Percentiles rank a stretch among this genome's conserved stretches.
These are phyloP conservation scores for Eryngium alpinum DNA, from an alignment of 140 eudicot genomes.

Conservation along the genomic window DNA sequence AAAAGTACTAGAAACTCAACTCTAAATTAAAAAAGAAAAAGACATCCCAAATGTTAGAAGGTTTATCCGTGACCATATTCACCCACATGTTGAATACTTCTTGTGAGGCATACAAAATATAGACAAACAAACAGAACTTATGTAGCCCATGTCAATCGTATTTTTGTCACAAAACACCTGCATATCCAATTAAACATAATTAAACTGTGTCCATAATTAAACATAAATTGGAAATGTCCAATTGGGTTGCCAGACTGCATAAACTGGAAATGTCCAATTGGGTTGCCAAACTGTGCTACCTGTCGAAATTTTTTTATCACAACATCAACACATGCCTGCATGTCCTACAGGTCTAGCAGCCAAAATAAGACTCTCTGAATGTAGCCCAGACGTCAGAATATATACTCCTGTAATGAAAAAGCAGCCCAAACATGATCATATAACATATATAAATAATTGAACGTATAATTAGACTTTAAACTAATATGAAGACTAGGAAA, in stretches of 20 bases:
- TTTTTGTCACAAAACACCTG: too few species aligned
- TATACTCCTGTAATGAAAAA: conserved; percentile 63
- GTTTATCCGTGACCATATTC: conserved; percentile 26
- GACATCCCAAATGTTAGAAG: not conserved
- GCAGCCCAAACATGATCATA: not conserved
- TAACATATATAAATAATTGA: too few species aligned
- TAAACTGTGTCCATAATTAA: too few species aligned
- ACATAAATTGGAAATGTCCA: conserved; percentile 88
- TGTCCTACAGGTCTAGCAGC: conserved; percentile 91
- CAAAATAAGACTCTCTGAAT: conserved; percentile 88
- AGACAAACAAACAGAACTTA: conserved; percentile 92
- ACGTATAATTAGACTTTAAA: too few species aligned
- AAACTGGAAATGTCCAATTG: conserved; percentile 91
- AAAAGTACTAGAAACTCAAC: not conserved
- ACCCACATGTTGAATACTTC: conserved; percentile 98
- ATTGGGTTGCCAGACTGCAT: conserved; percentile 93
- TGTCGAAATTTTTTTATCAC: conserved; percentile 81
- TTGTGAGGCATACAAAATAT: conserved; percentile 93
- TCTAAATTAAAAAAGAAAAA: not conserved
- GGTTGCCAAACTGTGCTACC: conserved; percentile 86
- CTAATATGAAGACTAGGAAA: too few species aligned
- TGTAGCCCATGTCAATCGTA: conserved; percentile 95
- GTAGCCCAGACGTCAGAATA: conserved; percentile 97
- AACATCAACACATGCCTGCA: conserved; percentile 93
- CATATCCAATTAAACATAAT: too few species aligned